Percentiles rank a stretch among this genome's conserved stretches.
phyloP scores from a whole-genome alignment of 1,284 basidiomycete genomes.

The Trichosporon sp. region DNA sequence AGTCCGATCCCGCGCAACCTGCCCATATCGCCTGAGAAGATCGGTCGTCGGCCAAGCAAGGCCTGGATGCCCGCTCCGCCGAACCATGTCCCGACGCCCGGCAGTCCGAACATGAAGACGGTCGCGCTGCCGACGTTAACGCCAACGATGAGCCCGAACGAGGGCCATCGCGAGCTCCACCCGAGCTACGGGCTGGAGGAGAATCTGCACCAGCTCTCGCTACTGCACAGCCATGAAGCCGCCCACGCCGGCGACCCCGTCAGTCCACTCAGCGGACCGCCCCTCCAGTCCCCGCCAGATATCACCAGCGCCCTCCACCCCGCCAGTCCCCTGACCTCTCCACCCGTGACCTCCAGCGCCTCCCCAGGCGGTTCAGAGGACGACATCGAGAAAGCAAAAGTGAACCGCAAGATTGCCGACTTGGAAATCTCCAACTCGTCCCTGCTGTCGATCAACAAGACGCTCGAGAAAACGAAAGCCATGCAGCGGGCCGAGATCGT shows the following conservation, averaged over 20 bases:
- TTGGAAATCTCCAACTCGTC: slow-evolving; percentile 54
- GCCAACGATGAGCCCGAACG: slow-evolving; percentile 28
- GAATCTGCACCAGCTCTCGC: slow-evolving; percentile 1
- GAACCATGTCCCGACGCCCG: slow-evolving; percentile 31
- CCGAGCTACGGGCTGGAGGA: not conserved
- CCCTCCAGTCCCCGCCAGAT: not conserved
- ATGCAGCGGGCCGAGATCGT: slow-evolving; percentile 52
- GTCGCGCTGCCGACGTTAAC: slow-evolving; percentile 44
- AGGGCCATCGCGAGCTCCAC: slow-evolving; percentile 1
- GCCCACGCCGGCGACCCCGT: not conserved
- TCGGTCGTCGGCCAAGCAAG: slow-evolving; percentile 22
- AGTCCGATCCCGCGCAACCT: slow-evolving; percentile 8
- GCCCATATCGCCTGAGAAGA: slow-evolving; percentile 5
- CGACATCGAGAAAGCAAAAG: slow-evolving; percentile 39
- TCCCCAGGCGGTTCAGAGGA: slow-evolving; percentile 17
- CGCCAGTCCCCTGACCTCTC: not conserved
- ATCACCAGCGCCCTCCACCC: not conserved
- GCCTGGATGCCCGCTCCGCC: slow-evolving; percentile 36
- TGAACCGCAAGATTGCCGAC: slow-evolving; percentile 55
- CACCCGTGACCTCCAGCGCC: not conserved
- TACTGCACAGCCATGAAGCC: not conserved
- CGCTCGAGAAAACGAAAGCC: slow-evolving; percentile 50
- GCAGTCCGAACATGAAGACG: slow-evolving; percentile 45
- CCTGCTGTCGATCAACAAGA: slow-evolving; percentile 53
- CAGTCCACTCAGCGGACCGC: not conserved